Evolutionary conservation across 352 stramenopile genomes (phyloP).

Genomic region (Globisporangium paroecandrum): DNA sequence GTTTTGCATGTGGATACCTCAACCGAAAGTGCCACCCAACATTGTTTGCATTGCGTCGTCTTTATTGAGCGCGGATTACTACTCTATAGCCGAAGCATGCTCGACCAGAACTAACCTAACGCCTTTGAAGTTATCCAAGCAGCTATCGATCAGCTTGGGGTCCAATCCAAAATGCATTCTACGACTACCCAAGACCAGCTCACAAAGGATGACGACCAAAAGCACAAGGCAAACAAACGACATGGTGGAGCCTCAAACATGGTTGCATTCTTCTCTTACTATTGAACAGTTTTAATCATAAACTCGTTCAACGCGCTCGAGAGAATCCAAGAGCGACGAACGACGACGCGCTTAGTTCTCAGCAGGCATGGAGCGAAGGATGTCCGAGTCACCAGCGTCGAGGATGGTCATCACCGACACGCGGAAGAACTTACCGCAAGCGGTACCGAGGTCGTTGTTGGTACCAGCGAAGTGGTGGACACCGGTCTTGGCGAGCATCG

Average conservation of each 20-base stretch:
- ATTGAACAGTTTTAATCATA: not conserved
- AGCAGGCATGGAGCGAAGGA: constrained; percentile 83
- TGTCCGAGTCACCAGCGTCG: constrained; percentile 99
- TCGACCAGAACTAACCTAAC: too few relatives aligned
- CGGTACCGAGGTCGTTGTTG: constrained; percentile 98
- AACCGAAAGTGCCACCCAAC: too few relatives aligned
- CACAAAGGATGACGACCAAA: not conserved
- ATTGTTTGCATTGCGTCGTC: too few relatives aligned
- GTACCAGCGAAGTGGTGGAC: constrained; percentile 98
- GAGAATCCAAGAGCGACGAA: not conserved
- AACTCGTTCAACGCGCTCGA: not conserved
- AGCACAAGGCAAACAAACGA: not conserved
- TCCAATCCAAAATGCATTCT: too few relatives aligned
- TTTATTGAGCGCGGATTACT: too few relatives aligned
- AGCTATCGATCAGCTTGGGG: too few relatives aligned
- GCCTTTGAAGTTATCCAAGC: too few relatives aligned
- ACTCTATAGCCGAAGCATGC: too few relatives aligned
- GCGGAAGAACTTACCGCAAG: constrained; percentile 99
- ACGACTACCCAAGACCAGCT: not conserved
- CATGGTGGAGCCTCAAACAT: constrained; percentile 16
- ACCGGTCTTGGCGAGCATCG: constrained; percentile 98
- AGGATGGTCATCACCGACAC: constrained; percentile 96
- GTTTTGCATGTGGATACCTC: not conserved
- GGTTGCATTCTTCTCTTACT: constrained; percentile 11
- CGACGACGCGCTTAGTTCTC: constrained; percentile 29